Evolutionary conservation across 2,329 filamentous ascomycete species (phyloP).

Genomic region (Arthrobotrys sinensis): DNA sequence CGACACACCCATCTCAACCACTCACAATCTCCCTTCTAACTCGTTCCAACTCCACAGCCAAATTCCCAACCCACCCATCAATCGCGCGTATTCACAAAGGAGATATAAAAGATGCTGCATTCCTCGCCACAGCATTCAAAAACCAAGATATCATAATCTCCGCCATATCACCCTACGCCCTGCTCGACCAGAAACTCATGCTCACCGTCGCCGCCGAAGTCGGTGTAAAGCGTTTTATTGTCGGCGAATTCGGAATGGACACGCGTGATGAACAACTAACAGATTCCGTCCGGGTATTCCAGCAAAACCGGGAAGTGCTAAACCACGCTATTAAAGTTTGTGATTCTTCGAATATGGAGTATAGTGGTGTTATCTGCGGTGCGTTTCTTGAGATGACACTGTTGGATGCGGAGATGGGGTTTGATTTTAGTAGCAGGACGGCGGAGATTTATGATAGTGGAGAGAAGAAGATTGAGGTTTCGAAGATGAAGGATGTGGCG

Average conservation of each 20-base stretch:
- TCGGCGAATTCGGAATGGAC: constrained; percentile 40
- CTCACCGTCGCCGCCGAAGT: constrained; percentile 24
- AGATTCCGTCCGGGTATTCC: constrained; percentile 17
- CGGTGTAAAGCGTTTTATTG: constrained; percentile 41
- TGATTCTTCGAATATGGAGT: constrained; percentile 3
- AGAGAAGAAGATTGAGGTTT: constrained; percentile 28
- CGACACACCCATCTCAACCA: constrained; percentile 25
- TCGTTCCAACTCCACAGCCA: constrained; percentile 11
- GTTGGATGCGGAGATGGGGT: constrained; percentile 35
- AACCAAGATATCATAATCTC: constrained; percentile 38
- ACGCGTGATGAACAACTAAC: constrained; percentile 20
- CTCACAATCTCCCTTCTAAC: constrained; percentile 32
- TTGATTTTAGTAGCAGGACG: constrained; percentile 15
- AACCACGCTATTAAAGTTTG: constrained; percentile 12
- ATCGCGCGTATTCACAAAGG: constrained; percentile 14
- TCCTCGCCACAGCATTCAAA: constrained; percentile 24
- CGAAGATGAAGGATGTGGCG: constrained; percentile 28
- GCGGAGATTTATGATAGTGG: constrained; percentile 29
- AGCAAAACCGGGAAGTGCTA: constrained; percentile 22
- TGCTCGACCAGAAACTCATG: constrained; percentile 37
- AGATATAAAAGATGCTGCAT: constrained; percentile 2
- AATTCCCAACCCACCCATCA: constrained; percentile 34
- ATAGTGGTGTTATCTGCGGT: constrained; percentile 31
- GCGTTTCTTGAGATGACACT: constrained; percentile 27
- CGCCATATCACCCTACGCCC: constrained; percentile 35